Evolutionary conservation across 345 rosid genomes (phyloP), one percentile per base, ranked within the genome.

Genomic region (Eutrema yunnanense): DNA sequence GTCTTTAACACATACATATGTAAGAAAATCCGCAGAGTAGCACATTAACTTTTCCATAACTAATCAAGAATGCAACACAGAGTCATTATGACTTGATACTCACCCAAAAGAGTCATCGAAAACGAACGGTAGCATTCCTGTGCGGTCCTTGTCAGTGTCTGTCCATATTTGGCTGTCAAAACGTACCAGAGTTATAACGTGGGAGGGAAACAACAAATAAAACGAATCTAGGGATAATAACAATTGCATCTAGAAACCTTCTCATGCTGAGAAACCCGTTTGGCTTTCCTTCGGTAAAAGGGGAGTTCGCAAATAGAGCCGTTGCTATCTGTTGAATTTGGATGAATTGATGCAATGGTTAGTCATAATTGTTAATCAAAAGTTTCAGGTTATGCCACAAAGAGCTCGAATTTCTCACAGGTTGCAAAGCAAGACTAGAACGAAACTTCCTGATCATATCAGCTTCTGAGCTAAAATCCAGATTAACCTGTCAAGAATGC

Each of bases 201-300:
- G 62, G 47, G 56, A 49, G 9, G 61, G 38, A 42, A 59, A 36
- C 54, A 69, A 40, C 16, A 32, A 5, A 5, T 47, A 63, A 49
- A 58, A 40, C 10, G 59, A 58, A 33, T 46, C n/a, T 2, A 49
- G 55, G 44, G 62, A 52, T 32, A 63, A 46, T 50, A 65, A 48
- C 32, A 4, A 54, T 10, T 69, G 54, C 8, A 49, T 69, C 65
- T 54, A 41, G 34, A 49, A 53, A 96, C 99, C 99, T 96, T 84
- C 98, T 84, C 96, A 84, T 90, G 87, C 99, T 96, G 72, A 96
- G 98, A 82, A 81, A 92, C 63, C 99, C 99, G 73, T 92, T 96
- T 52, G 95, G 98, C 83, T 88, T 92, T 81, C 98, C 99, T 71
- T 92, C 98, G 0, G 96, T 88, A 65, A 96, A 96, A 73, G 99